Base-by-base conservation (phyloP, 2,329 filamentous ascomycete genomes). In the Aspergillus viridinutans region DNA sequence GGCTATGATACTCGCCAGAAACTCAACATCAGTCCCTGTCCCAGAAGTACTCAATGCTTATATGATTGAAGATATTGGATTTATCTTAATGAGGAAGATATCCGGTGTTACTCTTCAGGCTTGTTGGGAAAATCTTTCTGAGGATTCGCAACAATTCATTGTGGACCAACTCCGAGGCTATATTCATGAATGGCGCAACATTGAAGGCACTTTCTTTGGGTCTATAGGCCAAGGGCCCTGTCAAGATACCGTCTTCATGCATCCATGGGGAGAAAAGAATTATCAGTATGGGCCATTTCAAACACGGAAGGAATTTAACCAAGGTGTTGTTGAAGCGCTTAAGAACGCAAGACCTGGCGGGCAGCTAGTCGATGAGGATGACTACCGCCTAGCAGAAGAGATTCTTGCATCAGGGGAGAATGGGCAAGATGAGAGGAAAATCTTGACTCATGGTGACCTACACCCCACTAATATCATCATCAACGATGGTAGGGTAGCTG, bases 271-370 rank as follows among this genome's bases (percentile, higher is more conserved):
- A 48, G 47, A 35, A 32, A 47, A 50, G 29, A 26, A 52, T 12
- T 43, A 49, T 56, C 51, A 50, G 17, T 64, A 64, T 57, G 66
- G 62, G 21, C 61, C 59, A 26, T 64, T 62, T 26, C 38, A 43
- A 7, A 59, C 62, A 9, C 53, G 52, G 40, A 56, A 58, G 26
- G 52, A 57, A 51, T 63, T 58, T 32, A 61, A 64, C 47, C 14
- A 55, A 38, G 64, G 59, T 8, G 53, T 63, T 26, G 57, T 66
- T 6, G 54, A 65, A 52, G 63, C 64, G 35, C 56, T 67, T 5
- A 54, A 58, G 45, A 52, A 55, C 17, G 58, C 61, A 14, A 59
- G 64, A 52, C 61, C 62, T 17, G 54, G 58, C 17, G 54, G 45
- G 43, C 14, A 49, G 50, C 23, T 56, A 49, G 45, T 53, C 5